Evolutionary conservation across 1,284 basidiomycete species (phyloP).

Genomic region (Sparassis latifolia): DNA sequence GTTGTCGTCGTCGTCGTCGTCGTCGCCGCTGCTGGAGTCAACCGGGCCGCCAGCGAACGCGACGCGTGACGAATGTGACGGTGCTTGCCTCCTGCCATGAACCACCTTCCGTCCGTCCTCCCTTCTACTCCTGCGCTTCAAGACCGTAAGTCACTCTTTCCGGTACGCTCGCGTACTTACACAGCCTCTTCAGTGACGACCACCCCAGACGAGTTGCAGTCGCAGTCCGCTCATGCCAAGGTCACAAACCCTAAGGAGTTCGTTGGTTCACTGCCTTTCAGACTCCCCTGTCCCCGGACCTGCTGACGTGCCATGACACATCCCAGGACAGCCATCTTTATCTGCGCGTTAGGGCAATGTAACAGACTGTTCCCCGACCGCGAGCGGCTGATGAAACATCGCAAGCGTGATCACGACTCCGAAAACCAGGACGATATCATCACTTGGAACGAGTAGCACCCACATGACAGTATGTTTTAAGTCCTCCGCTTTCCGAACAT

Average conservation of each 20-base stretch:
- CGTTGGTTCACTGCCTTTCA: constrained; percentile 15
- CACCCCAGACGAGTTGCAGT: constrained; percentile 40
- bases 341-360: constrained; percentile 59
- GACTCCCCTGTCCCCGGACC: neutral
- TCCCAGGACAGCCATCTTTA: constrained; percentile 55
- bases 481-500: too few relatives aligned
- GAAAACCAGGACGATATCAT: constrained; percentile 53
- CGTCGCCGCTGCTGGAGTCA: neutral
- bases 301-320: neutral
- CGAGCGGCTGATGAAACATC: constrained; percentile 63
- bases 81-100: constrained; percentile 9
- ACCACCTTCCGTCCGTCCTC: constrained; percentile 24
- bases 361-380: constrained; percentile 65
- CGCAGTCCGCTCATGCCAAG: constrained; percentile 36
- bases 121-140: constrained; percentile 25
- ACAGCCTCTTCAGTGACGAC: constrained; percentile 31
- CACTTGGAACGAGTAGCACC: constrained; percentile 60
- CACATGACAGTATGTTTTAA: too few relatives aligned
- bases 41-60: neutral
- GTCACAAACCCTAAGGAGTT: constrained; percentile 50
- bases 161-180: neutral
- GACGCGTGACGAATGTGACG: neutral
- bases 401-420: constrained; percentile 64
- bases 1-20: neutral
- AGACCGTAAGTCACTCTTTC: constrained; percentile 18